phyloP scores from a whole-genome alignment of 2,329 filamentous ascomycete species.

The Talaromyces piceae region DNA sequence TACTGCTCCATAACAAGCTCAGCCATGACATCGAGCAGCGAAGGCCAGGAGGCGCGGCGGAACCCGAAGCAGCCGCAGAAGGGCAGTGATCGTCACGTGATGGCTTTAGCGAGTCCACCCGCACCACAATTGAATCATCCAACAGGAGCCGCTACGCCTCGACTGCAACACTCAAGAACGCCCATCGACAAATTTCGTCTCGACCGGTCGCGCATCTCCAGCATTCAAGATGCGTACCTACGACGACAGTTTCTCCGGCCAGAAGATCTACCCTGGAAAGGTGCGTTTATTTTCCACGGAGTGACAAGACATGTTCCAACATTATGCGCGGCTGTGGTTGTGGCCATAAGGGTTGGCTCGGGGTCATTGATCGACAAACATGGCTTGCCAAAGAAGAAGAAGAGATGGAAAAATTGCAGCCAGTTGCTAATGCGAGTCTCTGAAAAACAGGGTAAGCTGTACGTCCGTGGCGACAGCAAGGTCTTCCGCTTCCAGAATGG shows the following conservation, averaged over 20 bases:
- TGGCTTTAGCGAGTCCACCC: conserved; percentile 38
- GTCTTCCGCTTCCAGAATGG: conserved; percentile 99
- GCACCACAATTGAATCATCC: conserved; percentile 33
- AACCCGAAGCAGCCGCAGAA: conserved; percentile 10
- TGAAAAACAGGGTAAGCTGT: conserved; percentile 84
- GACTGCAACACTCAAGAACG: conserved; percentile 36
- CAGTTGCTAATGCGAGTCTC: conserved; percentile 13
- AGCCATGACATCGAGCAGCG: not conserved
- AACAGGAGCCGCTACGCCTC: conserved; percentile 22
- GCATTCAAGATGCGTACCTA: conserved; percentile 64
- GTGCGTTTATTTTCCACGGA: conserved; percentile 45
- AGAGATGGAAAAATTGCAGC: not conserved
- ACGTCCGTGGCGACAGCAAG: conserved; percentile 99
- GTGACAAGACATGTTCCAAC: too few relatives aligned
- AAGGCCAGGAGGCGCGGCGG: too few relatives aligned
- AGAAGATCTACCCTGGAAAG: conserved; percentile 76
- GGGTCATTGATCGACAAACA: not conserved
- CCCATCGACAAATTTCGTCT: conserved; percentile 33
- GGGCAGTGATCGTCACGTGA: conserved; percentile 38
- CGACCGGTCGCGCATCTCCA: conserved; percentile 38
- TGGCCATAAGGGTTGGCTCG: too few relatives aligned
- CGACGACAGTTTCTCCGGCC: conserved; percentile 70
- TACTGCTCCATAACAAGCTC: too few relatives aligned
- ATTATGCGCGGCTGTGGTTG: too few relatives aligned
- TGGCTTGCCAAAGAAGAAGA: not conserved